phyloP scores from a whole-genome alignment of 192 early-diverging fungal species.

The Linderina pennispora region DNA sequence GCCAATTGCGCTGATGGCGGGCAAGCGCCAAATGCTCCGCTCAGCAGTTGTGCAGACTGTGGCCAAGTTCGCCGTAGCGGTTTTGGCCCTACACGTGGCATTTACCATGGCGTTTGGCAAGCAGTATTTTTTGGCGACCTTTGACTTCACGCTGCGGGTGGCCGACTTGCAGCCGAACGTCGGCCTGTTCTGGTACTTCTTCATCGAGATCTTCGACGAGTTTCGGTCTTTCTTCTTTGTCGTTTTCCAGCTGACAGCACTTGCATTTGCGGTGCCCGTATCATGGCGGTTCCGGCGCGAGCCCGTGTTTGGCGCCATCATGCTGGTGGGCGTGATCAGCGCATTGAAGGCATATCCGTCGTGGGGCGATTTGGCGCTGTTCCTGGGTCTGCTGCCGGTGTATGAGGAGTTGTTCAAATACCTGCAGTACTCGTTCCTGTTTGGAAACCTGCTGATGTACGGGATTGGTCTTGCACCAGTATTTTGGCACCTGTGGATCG shows the following conservation, averaged over 20 bases:
- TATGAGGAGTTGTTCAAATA: constrained; percentile 88
- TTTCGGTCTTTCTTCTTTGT: constrained; percentile 90
- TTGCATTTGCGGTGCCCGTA: constrained; percentile 83
- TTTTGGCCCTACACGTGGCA: constrained; percentile 13
- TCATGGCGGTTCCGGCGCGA: constrained; percentile 67
- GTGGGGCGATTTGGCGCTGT: constrained; percentile 78
- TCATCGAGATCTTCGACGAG: constrained; percentile 99
- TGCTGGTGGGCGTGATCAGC: constrained; percentile 71
- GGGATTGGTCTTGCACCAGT: constrained; percentile 76
- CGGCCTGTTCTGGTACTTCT: constrained; percentile 98
- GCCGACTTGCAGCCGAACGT: constrained; percentile 93
- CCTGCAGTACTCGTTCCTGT: constrained; percentile 74
- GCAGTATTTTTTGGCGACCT: constrained; percentile 22
- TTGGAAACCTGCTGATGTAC: constrained; percentile 64
- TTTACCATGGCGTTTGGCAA: constrained; percentile 19
- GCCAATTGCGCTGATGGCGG: constrained; percentile 25
- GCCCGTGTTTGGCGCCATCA: constrained; percentile 69
- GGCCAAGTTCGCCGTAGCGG: constrained; percentile 9
- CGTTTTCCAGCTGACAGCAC: constrained; percentile 91
- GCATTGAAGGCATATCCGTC: constrained; percentile 94
- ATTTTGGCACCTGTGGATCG: constrained; percentile 95
- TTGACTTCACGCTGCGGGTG: constrained; percentile 54
- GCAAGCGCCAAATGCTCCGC: not conserved
- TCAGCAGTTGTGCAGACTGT: constrained; percentile 3
- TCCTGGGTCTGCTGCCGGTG: constrained; percentile 72